Evolutionary conservation across 352 stramenopile species (phyloP).

Genomic region (Pythium oligandrum): DNA sequence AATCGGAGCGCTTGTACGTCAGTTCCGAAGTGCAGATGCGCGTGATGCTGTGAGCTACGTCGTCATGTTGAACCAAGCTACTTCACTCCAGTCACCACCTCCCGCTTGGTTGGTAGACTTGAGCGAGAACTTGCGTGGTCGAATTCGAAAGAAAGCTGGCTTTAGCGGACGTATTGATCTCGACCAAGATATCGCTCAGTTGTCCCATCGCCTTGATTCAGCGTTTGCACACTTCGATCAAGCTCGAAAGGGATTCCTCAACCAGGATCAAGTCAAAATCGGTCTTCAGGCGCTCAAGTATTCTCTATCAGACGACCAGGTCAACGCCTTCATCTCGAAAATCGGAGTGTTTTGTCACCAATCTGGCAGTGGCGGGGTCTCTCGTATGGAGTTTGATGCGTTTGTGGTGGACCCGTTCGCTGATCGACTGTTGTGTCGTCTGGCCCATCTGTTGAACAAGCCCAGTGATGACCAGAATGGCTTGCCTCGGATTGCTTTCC

Average conservation of each 20-base stretch:
- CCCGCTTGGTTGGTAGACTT: conserved; percentile 18
- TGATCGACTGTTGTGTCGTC: conserved; percentile 20
- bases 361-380: conserved; percentile 25
- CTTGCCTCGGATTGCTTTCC: conserved; percentile 37
- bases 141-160: conserved; percentile 23
- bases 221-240: conserved; percentile 71
- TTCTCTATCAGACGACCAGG: conserved; percentile 26
- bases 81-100: conserved; percentile 6
- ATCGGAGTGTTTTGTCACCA: conserved; percentile 44
- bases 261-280: conserved; percentile 18
- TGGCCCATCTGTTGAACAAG: conserved; percentile 28
- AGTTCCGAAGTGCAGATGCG: conserved; percentile 27
- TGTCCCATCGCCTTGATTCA: conserved; percentile 27
- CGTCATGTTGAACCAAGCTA: conserved; percentile 24
- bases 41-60: conserved; percentile 39
- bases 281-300: conserved; percentile 48
- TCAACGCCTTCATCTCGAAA: conserved; percentile 26
- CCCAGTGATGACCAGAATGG: conserved; percentile 5
- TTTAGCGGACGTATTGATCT: conserved; percentile 9
- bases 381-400: conserved; percentile 74
- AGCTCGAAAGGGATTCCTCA: conserved; percentile 46
- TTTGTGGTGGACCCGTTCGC: conserved; percentile 64
- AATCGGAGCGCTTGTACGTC: conserved; percentile 52
- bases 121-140: conserved; percentile 37
- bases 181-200: conserved; percentile 1